phyloP scores from a whole-genome alignment of 768 basidiomycete genomes.

The Hygrocybe coccinea region DNA sequence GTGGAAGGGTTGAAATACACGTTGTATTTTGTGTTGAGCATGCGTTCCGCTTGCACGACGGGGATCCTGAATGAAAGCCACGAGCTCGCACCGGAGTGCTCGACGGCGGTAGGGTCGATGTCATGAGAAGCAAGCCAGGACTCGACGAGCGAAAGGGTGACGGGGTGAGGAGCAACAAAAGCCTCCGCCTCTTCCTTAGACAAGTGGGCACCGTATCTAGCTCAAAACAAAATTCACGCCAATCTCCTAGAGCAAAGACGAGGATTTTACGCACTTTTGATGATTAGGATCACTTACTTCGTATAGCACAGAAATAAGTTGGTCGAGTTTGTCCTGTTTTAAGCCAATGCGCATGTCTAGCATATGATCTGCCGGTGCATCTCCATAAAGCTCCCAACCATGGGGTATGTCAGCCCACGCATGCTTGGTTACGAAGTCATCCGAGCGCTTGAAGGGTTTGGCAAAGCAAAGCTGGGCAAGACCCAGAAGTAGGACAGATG shows the following conservation, averaged over 20 bases:
- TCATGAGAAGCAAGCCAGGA: constrained; percentile 59
- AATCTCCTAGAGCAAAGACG: neutral
- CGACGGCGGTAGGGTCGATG: constrained; percentile 39
- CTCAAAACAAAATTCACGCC: neutral
- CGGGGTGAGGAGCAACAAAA: constrained; percentile 54
- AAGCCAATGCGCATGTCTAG: constrained; percentile 57
- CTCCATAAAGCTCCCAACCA: constrained; percentile 46
- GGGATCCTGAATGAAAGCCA: constrained; percentile 64
- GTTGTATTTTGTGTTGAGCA: constrained; percentile 51
- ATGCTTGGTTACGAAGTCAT: constrained; percentile 11
- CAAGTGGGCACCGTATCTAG: constrained; percentile 47
- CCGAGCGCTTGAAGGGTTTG: constrained; percentile 11
- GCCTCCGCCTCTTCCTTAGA: constrained; percentile 63
- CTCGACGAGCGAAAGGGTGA: constrained; percentile 50
- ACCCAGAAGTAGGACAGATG: constrained; percentile 5
- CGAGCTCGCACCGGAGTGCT: constrained; percentile 56
- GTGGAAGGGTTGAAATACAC: constrained; percentile 20
- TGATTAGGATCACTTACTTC: constrained; percentile 55
- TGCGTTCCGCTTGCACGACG: constrained; percentile 53
- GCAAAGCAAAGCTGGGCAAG: constrained; percentile 10
- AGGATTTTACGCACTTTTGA: constrained; percentile 30
- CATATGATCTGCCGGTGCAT: constrained; percentile 41
- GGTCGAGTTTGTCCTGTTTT: constrained; percentile 45
- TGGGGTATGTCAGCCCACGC: constrained; percentile 30
- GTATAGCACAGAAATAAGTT: constrained; percentile 47